Conservation (phyloP, 2,329 filamentous ascomycete genomes). For the Trichoderma gracile region DNA sequence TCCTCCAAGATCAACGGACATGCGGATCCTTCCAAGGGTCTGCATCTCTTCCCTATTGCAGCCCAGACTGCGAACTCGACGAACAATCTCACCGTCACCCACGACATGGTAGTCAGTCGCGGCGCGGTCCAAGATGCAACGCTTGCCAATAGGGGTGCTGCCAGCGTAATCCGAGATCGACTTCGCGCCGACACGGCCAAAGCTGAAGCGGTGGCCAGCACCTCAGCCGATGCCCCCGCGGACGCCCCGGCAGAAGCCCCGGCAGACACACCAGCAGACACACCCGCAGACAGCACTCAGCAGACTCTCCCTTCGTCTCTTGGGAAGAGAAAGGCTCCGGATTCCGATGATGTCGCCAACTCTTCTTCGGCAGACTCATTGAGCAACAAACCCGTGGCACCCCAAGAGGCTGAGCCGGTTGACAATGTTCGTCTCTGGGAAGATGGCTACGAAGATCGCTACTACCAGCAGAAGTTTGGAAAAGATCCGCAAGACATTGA, state of each 20-base stretch:
- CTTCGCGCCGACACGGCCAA: conserved; percentile 54
- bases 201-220: conserved; percentile 27
- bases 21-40: conserved; percentile 38
- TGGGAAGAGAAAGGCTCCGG: conserved; percentile 76
- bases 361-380: conserved; percentile 63
- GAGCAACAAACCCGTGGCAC: conserved; percentile 46
- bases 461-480: conserved; percentile 96
- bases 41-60: conserved; percentile 43
- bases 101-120: conserved; percentile 84
- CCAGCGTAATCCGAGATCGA: conserved; percentile 80
- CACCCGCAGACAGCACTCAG: background rate
- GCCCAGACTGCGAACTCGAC: conserved; percentile 56
- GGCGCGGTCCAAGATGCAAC: conserved; percentile 67
- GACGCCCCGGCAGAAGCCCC: conserved; percentile 22
- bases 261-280: conserved; percentile 16
- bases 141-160: conserved; percentile 89
- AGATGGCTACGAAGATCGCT: conserved; percentile 89
- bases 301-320: conserved; percentile 48
- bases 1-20: conserved; percentile 36
- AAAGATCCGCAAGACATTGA: conserved; percentile 77
- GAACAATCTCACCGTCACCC: conserved; percentile 74
- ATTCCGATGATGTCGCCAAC: conserved; percentile 62
- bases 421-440: conserved; percentile 94
- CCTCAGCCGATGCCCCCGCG: conserved; percentile 24
- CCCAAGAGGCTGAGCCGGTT: conserved; percentile 62